These are phyloP conservation scores for Lotmaria passim DNA, from an alignment of 208 protist genomes.

Conservation along the genomic window DNA sequence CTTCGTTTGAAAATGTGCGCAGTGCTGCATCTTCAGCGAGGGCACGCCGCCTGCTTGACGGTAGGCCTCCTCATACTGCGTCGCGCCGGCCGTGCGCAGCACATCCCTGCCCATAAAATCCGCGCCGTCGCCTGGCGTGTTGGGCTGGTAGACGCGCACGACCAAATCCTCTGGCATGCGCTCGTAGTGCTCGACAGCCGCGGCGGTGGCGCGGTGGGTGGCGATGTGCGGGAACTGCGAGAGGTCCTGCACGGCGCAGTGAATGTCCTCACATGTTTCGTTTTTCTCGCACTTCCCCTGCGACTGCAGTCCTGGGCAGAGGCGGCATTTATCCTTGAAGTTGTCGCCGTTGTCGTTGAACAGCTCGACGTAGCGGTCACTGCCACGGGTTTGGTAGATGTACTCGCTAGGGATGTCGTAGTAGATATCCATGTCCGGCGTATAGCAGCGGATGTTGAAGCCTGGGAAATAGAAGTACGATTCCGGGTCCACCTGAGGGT, in stretches of 20 bases:
- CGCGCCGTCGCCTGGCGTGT: constrained; percentile 51
- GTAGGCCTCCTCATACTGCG: constrained; percentile 72
- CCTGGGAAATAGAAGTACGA: constrained; percentile 55
- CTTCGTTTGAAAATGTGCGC: constrained; percentile 82
- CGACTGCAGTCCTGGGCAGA: constrained; percentile 51
- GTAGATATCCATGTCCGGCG: constrained; percentile 64
- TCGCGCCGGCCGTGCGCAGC: constrained; percentile 68
- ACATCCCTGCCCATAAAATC: constrained; percentile 66
- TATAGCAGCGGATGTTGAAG: constrained; percentile 80
- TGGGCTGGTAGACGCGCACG: constrained; percentile 80
- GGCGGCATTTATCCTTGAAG: constrained; percentile 79
- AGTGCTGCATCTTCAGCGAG: constrained; percentile 83
- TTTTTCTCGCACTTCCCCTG: constrained; percentile 53
- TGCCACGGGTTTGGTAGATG: constrained; percentile 63
- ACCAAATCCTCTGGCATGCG: constrained; percentile 56
- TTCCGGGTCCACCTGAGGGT: constrained; percentile 39
- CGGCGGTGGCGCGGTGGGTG: constrained; percentile 65
- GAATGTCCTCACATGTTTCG: constrained; percentile 58
- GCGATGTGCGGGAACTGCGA: constrained; percentile 48
- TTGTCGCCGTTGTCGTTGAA: constrained; percentile 84
- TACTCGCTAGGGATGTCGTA: constrained; percentile 77
- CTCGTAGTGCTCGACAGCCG: constrained; percentile 53
- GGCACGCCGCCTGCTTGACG: constrained; percentile 38
- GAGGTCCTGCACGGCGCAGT: constrained; percentile 56
- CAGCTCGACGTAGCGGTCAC: constrained; percentile 67